Base-by-base conservation (phyloP, 371 early-diverging fungal genomes). In the Syncephalastrum racemosum region DNA sequence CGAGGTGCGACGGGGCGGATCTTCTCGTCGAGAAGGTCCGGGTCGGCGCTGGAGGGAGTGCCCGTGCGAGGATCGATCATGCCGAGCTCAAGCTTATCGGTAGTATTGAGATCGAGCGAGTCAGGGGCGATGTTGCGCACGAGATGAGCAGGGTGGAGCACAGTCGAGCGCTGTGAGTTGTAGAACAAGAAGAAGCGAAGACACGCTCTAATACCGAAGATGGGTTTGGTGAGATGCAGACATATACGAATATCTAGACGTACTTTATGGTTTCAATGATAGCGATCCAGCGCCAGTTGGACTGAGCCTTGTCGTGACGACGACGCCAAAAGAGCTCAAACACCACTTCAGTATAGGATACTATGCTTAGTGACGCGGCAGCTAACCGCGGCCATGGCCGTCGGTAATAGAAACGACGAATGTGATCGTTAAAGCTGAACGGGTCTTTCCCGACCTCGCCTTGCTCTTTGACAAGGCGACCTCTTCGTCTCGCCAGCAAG, bases 61-160 rank as follows among this genome's bases (percentile, higher is more conserved):
- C 77, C 77, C 13, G 63, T 68, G 15, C 77, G 68, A 24, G 71
- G 63, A 53, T 76, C 77, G 4, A 76, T 36, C 1, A 50, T 54
- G 0, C 59, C 52, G 7, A 73, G 47, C 25, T 73, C 73, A 19
- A 66, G 54, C 43, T 71, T 70, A n/a, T 68, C 71, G 3, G 54
- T 59, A 12, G 49, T 42, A 1, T 51, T 50, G 40, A 54, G n/a
- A 7, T 68, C 67, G 19, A 69, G 46, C 5, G 75, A 58, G 4
- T 46, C 16, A 16, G 75, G 63, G 50, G 71, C 75, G 12, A 71
- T 49, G 46, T 67, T 66, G 40, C 77, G 64, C 4, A 70, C 62
- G 6, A 70, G 56, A 46, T 76, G 77, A 5, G 73, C 73, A 24
- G 77, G 77, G 52, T 76, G 77, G 0, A 76, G 45, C 4, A 76